Evolutionary conservation across 2,329 filamentous ascomycete species (phyloP).

Genomic region (Achaetomium macrosporum): DNA sequence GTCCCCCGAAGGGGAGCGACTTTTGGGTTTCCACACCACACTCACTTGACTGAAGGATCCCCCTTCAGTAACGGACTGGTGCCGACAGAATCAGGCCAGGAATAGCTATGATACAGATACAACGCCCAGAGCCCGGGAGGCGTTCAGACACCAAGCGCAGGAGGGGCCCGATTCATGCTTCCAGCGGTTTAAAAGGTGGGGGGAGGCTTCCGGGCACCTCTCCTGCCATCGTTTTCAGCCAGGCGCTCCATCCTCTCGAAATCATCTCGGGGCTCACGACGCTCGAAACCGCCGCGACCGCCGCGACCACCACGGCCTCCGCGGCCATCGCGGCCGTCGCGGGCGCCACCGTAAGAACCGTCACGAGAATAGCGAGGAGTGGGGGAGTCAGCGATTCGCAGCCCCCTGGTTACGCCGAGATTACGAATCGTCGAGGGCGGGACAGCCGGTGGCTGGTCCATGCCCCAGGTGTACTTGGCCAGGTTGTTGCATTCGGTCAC

Average conservation of each 20-base stretch:
- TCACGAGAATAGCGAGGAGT: not conserved
- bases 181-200: slow-evolving; percentile 2
- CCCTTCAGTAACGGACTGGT: slow-evolving; percentile 10
- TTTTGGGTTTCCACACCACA: not conserved
- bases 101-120: slow-evolving; percentile 9
- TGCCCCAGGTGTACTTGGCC: slow-evolving; percentile 46
- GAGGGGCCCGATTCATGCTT: not conserved
- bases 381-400: slow-evolving; percentile 31
- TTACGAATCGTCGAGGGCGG: slow-evolving; percentile 23
- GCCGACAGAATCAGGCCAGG: not conserved
- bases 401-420: slow-evolving; percentile 23
- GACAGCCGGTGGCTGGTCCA: slow-evolving; percentile 42
- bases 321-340: slow-evolving; percentile 17
- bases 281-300: slow-evolving; percentile 15
- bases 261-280: slow-evolving; percentile 12
- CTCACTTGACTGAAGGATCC: not conserved
- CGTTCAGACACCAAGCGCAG: not conserved
- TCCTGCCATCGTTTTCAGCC: not conserved
- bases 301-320: slow-evolving; percentile 15
- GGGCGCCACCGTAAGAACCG: slow-evolving; percentile 16
- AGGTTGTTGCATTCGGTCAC: slow-evolving; percentile 51
- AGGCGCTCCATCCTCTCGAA: slow-evolving; percentile 12
- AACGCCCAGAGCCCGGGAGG: not conserved
- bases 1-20: not conserved
- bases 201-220: not conserved